These are phyloP conservation scores for Talaromyces sp. DNA, from an alignment of 2,329 filamentous ascomycete genomes.

Conservation along the genomic window DNA sequence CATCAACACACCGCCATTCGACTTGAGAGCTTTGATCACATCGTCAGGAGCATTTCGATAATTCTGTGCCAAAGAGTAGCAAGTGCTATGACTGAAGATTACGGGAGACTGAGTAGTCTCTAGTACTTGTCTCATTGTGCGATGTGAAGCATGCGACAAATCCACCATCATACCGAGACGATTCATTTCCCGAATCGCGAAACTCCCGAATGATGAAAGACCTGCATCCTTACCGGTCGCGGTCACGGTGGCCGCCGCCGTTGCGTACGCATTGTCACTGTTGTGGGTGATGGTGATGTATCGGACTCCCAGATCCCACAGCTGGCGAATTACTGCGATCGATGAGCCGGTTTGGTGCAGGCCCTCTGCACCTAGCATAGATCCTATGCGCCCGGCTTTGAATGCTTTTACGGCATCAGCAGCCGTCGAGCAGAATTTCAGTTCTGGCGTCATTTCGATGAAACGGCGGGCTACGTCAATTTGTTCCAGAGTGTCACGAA, in stretches of 20 bases:
- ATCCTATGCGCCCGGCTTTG: slow-evolving; percentile 19
- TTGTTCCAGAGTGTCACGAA: slow-evolving; percentile 26
- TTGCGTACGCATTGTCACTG: slow-evolving; percentile 27
- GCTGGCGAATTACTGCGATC: slow-evolving; percentile 22
- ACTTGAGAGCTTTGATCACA: slow-evolving; percentile 12
- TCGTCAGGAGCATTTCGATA: slow-evolving; percentile 12
- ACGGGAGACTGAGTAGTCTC: slow-evolving; percentile 12
- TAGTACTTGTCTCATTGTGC: slow-evolving; percentile 14
- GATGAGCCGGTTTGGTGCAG: slow-evolving; percentile 22
- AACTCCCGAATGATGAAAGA: slow-evolving; percentile 24
- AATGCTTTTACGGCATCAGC: slow-evolving; percentile 18
- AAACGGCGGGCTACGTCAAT: slow-evolving; percentile 25
- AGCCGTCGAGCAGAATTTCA: slow-evolving; percentile 13
- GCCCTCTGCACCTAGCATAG: slow-evolving; percentile 23
- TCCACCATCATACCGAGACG: slow-evolving; percentile 31
- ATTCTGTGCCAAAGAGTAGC: slow-evolving; percentile 12
- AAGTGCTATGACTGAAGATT: slow-evolving; percentile 14
- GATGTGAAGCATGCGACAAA: slow-evolving; percentile 24
- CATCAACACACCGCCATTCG: slow-evolving; percentile 9
- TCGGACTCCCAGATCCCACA: slow-evolving; percentile 21
- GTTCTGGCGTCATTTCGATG: slow-evolving; percentile 20
- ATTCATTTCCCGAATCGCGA: slow-evolving; percentile 28
- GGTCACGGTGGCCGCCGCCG: slow-evolving; percentile 24
- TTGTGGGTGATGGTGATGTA: slow-evolving; percentile 15
- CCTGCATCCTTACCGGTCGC: slow-evolving; percentile 22